Evolutionary conservation across 495 filamentous ascomycete genomes (phyloP).

Genomic region (Aspergillus cristatus): DNA sequence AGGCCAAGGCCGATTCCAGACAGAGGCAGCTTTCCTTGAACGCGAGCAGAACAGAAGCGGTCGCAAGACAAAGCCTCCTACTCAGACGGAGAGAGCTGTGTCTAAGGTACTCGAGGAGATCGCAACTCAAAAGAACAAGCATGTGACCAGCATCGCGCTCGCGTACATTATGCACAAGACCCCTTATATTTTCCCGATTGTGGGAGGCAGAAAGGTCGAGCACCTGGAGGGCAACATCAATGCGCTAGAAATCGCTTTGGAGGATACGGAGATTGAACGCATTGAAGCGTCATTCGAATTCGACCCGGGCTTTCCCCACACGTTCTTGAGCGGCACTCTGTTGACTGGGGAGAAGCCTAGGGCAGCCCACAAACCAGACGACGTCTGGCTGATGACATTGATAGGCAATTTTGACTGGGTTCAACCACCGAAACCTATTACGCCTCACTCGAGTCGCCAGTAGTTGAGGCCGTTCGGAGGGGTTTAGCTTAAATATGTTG

Average conservation of each 20-base stretch:
- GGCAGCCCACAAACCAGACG: constrained; percentile 26
- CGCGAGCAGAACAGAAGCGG: constrained; percentile 20
- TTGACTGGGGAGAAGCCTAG: constrained; percentile 16
- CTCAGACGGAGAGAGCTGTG: constrained; percentile 41
- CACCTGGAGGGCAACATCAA: constrained; percentile 60
- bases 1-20: constrained; percentile 55
- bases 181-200: constrained; percentile 66
- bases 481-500: no score
- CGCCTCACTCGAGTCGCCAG: no score
- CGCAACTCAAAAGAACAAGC: constrained; percentile 42
- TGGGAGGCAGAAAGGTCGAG: constrained; percentile 55
- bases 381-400: constrained; percentile 34
- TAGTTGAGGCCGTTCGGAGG: no score
- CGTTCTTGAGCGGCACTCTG: constrained; percentile 27
- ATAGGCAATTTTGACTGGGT: constrained; percentile 38
- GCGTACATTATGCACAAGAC: constrained; percentile 46
- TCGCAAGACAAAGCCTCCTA: constrained; percentile 19
- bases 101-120: constrained; percentile 49
- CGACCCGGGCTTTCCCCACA: constrained; percentile 50
- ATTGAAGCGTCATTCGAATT: constrained; percentile 52
- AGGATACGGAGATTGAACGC: constrained; percentile 48
- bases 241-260: constrained; percentile 45
- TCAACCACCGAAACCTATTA: constrained; percentile 10
- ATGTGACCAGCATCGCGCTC: constrained; percentile 33
- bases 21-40: constrained; percentile 13